phyloP scores from a whole-genome alignment of 2,329 filamentous ascomycete species.

The Penicillium sp. region DNA sequence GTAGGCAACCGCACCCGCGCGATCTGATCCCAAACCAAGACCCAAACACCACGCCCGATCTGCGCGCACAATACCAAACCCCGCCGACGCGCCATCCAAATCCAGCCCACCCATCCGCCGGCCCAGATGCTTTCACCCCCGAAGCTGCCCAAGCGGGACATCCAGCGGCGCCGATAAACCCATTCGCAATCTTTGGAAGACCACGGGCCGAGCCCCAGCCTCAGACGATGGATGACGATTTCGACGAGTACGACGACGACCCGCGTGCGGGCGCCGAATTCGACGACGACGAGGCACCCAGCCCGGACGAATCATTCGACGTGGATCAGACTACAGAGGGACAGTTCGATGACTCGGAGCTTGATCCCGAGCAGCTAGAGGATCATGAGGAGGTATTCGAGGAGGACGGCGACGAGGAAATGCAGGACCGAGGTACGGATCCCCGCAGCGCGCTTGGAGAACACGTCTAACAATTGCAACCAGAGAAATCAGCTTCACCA shows the following conservation, averaged over 20 bases:
- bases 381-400: constrained; percentile 16
- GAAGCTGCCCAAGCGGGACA: constrained; percentile 23
- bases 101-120: constrained; percentile 28
- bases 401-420: constrained; percentile 35
- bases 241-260: constrained; percentile 19
- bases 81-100: constrained; percentile 32
- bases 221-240: constrained; percentile 13
- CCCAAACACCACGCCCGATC: constrained; percentile 10
- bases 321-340: constrained; percentile 1
- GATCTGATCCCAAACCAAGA: constrained; percentile 14
- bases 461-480: neutral
- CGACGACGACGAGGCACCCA: constrained; percentile 21
- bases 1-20: constrained; percentile 24
- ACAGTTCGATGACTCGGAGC: constrained; percentile 20
- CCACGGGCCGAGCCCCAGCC: constrained; percentile 7
- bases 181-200: constrained; percentile 23
- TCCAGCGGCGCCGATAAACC: constrained; percentile 13
- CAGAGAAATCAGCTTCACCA: constrained; percentile 40
- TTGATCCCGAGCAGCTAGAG: constrained; percentile 22
- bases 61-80: constrained; percentile 35
- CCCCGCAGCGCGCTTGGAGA: neutral
- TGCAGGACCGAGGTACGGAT: constrained; percentile 36
- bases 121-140: constrained; percentile 26
- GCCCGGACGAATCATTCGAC: constrained; percentile 19
- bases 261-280: constrained; percentile 15